phyloP scores from a whole-genome alignment of 306 rosid genomes.

The Vigna angularis region DNA sequence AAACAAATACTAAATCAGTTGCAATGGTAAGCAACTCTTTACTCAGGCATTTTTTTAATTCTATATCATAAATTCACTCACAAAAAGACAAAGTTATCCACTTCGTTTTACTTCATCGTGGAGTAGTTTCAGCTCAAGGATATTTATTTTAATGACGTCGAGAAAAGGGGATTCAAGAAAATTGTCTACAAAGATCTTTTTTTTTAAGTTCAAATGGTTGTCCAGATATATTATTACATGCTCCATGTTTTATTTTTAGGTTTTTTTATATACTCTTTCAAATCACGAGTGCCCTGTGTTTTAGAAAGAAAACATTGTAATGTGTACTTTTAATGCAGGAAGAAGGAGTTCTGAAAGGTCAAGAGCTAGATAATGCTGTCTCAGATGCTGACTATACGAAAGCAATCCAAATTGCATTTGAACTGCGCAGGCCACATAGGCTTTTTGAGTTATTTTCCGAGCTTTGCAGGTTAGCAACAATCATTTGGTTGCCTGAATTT shows the following conservation, averaged over 20 bases:
- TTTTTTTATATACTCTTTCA: background rate
- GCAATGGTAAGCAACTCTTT: background rate
- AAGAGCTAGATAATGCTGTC: constrained; percentile 94
- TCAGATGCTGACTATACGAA: constrained; percentile 81
- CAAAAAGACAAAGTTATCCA: background rate
- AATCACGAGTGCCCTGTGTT: background rate
- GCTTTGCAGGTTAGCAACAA: constrained; percentile 78
- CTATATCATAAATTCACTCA: constrained; percentile 5
- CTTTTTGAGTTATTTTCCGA: constrained; percentile 68
- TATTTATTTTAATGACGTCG: background rate
- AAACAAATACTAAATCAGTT: background rate
- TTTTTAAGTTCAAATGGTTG: background rate
- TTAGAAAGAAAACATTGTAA: constrained; percentile 18
- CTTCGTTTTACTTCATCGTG: background rate
- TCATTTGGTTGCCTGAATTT: background rate
- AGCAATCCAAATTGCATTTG: constrained; percentile 89
- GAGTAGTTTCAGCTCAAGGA: background rate
- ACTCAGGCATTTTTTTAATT: background rate
- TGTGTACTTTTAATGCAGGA: constrained; percentile 65
- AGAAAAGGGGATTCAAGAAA: background rate
- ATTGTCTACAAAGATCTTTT: background rate
- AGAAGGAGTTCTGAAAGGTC: constrained; percentile 88
- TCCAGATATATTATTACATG: constrained; percentile 4
- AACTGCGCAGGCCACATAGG: constrained; percentile 84
- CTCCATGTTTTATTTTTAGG: background rate